Evolutionary conservation across 768 basidiomycete genomes (phyloP), one percentile per base, ranked within the genome.

Genomic region (Strobilomyces confusus): DNA sequence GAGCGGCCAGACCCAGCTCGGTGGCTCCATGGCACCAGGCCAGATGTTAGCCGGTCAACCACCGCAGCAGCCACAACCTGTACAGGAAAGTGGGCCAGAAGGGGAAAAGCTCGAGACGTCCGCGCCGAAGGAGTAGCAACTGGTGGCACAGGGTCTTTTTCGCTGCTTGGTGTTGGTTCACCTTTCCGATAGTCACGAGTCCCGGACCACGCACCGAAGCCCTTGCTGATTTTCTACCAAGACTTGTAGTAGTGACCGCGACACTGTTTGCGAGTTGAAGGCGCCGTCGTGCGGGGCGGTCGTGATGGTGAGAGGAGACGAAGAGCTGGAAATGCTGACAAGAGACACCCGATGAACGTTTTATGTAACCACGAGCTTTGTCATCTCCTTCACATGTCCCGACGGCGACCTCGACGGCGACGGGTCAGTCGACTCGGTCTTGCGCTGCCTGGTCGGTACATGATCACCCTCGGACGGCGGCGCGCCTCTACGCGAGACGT

Each of bases 321-420:
- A 65, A 68, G 60, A 59, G 46, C 55, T 56, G 60, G 62, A 64
- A 64, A 47, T 68, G 69, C 69, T 69, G 67, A 69, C 67, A 70
- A 70, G 59, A 57, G 63, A n/a, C 63, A 59, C 42, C 45, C 51
- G 52, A 57, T 58, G 59, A 58, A 61, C 69, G 48, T 63, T 69
- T 69, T 69, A 69, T 69, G 67, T 69, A 69, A 69, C 67, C 67
- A 65, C 51, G 38, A 55, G 67, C 67, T 69, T 69, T 69, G 67
- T 69, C 67, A 69, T 68, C 67, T 52, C 52, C 49, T 41, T 14
- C 30, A 22, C 36, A 19, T 29, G 3, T 36, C 25, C 9, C 32
- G 29, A 7, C 12, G 9, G 9, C 11, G 23, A 11, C 11, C n/a
- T n/a, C n/a, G n/a, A n/a, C n/a, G n/a, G n/a, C n/a, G n/a, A n/a